Evolutionary conservation across 1,284 basidiomycete species (phyloP), one percentile per base, ranked within the genome.

Genomic region (Neonothopanus nambi): DNA sequence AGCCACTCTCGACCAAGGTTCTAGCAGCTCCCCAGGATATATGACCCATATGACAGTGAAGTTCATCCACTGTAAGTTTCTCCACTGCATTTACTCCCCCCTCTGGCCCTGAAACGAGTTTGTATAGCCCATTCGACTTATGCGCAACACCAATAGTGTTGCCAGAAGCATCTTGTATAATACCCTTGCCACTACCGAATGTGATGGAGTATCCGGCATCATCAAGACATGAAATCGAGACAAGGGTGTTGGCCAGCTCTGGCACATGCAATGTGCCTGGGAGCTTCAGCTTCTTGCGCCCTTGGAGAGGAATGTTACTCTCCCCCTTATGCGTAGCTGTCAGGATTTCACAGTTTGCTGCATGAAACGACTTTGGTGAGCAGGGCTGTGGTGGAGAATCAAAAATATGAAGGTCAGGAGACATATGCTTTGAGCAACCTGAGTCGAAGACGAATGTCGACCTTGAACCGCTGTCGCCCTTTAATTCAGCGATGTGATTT

Each of bases 191-290:
- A 15, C 39, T 12, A 13, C 57, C 51, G 3, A 58, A n/a, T n/a
- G n/a, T n/a, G n/a, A n/a, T n/a, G n/a, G n/a, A n/a, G n/a, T n/a
- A n/a, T n/a, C n/a, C n/a, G n/a, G n/a, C n/a, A n/a, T n/a, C n/a
- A n/a, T n/a, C n/a, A n/a, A n/a, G n/a, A n/a, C n/a, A n/a, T n/a
- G n/a, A n/a, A n/a, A n/a, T n/a, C n/a, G n/a, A n/a, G n/a, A n/a
- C n/a, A n/a, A n/a, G n/a, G n/a, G n/a, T 65, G 39, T 55, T 55
- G 3, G 55, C 57, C 28, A 68, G 51, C 8, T 57, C 44, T 3
- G 64, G 67, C 7, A 61, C 42, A 28, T 64, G 62, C 1, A 69
- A 48, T 26, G 63, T 61, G 11, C 66, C 53, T 0, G 48, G 56
- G 15, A 67, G 62, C 12, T 47, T 36, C 4, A 36, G 43, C 4